Base-by-base conservation (phyloP, 306 rosid species). In the Aeschynomene evenia region DNA sequence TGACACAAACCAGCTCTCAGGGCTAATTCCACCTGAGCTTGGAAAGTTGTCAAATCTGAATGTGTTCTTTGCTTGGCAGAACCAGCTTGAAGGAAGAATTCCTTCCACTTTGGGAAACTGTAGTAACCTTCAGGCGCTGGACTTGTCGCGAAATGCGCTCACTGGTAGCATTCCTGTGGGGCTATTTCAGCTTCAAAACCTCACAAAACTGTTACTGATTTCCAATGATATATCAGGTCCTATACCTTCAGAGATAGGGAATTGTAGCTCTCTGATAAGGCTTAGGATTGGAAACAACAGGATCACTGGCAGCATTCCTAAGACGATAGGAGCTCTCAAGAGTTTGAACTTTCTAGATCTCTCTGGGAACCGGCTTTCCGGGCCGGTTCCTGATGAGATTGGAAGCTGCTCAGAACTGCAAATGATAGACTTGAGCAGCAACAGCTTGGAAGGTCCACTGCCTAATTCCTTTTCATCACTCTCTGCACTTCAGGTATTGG, bases 61-160 rank as follows among this genome's bases (percentile, higher is more conserved):
- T 7, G 91, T 95, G 72, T 86, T 95, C 71, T 86, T 90, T 4
- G 96, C 96, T 53, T 95, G 99, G 99, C 82, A 84, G 70, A 95
- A 95, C 81, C 92, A 88, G 71, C 96, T 95, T 20, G 86, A 91
- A 81, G 99, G 99, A 81, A 89, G 95, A 70, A 83, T 95, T 74
- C 97, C 99, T 68, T 77, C 79, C 0, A 65, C 73, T 80, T 79
- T 95, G 74, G 85, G 80, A 18, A 81, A 77, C 63, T 91, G 94
- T 42, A 78, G 78, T 19, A 84, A 77, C 61, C 90, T 95, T 1
- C 80, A 89, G 77, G 87, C 95, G 4, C 66, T 95, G 1, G 99
- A 95, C 54, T 84, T 95, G 83, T 95, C 99, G 6, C 89, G 80
- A 14, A 95, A 95, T 56, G 52, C 89, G 10, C 88, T 91, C 39